phyloP scores from a whole-genome alignment of 768 basidiomycete species.

The Tulasnella calospora region DNA sequence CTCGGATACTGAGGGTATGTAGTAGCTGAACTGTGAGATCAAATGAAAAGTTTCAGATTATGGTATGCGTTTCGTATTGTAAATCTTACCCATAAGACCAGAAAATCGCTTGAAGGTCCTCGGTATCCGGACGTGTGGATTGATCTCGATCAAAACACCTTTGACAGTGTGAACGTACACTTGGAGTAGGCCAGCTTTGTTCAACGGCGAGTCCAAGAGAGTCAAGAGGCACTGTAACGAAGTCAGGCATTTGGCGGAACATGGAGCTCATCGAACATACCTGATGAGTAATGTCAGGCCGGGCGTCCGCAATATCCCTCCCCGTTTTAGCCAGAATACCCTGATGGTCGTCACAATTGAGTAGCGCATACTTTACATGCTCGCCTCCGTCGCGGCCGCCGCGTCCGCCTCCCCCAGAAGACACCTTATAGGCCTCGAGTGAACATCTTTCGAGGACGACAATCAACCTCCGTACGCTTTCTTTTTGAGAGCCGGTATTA shows the following conservation, averaged over 20 bases:
- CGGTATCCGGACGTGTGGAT: constrained; percentile 95
- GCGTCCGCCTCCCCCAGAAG: constrained; percentile 41
- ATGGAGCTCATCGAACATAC: constrained; percentile 41
- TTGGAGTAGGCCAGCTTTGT: constrained; percentile 94
- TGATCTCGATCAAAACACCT: constrained; percentile 95
- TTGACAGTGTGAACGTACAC: constrained; percentile 98
- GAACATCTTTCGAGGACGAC: constrained; percentile 93
- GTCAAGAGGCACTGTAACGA: constrained; percentile 82
- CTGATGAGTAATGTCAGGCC: constrained; percentile 99
- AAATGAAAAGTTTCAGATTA: neutral
- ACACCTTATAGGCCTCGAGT: constrained; percentile 88
- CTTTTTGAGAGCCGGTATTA: constrained; percentile 42
- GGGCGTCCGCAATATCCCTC: constrained; percentile 96
- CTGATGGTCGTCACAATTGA: constrained; percentile 99
- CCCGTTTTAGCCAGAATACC: constrained; percentile 97
- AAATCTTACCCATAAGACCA: constrained; percentile 81
- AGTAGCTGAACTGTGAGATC: constrained; percentile 79
- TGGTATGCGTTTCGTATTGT: neutral
- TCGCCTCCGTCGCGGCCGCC: constrained; percentile 46
- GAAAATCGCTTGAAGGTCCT: constrained; percentile 98
- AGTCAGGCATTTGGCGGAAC: neutral
- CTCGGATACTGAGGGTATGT: constrained; percentile 91
- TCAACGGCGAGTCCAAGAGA: constrained; percentile 91
- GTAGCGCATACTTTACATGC: constrained; percentile 90
- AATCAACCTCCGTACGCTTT: constrained; percentile 59